Base-by-base conservation (phyloP, 768 basidiomycete species). In the Butyriboletus loyo region DNA sequence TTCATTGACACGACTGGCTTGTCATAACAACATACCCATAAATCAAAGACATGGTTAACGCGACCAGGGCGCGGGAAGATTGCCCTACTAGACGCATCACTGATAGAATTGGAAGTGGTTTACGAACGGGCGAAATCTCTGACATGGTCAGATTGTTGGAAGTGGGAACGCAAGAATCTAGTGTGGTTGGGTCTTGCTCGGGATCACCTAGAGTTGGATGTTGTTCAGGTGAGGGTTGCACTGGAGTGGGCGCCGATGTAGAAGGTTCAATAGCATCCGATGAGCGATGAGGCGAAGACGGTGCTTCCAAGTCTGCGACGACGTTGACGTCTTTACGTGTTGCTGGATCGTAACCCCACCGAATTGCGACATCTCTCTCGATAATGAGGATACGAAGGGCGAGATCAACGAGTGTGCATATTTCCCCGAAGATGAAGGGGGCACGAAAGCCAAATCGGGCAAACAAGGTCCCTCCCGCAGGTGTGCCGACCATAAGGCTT, bases 381-480 rank as follows among this genome's bases (percentile, higher is more conserved):
- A 86, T 78, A 39, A 85, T 65, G 40, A 84, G 62, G n/a, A 83
- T 57, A 28, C 84, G 76, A 32, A 77, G 78, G 25, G 79, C 28
- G 28, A 85, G 73, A 56, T 86, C 84, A 4, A 81, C 41, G 15
- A 73, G 31, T 1, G 80, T 72, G 36, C 74, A 71, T 13, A 71
- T 64, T 31, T 82, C 73, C 1, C 77, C 73, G 41, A 82, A 80
- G 24, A 85, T 68, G 49, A 85, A 83, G 2, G 85, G 85, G 5
- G 74, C 84, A 17, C 79, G 78, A 61, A 77, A 85, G 7, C 85
- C 84, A 60, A 80, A 83, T 13, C 71, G 75, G 19, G 62, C 57
- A 59, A 79, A 86, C 27, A 86, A 60, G 3, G 69, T 63, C 22
- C 85, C 84, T 27, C 83, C 84, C 3, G 78, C 72, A 1, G 85